Conservation (phyloP, 164 flowering plant genomes). For the Dillenia suffruticosa region DNA sequence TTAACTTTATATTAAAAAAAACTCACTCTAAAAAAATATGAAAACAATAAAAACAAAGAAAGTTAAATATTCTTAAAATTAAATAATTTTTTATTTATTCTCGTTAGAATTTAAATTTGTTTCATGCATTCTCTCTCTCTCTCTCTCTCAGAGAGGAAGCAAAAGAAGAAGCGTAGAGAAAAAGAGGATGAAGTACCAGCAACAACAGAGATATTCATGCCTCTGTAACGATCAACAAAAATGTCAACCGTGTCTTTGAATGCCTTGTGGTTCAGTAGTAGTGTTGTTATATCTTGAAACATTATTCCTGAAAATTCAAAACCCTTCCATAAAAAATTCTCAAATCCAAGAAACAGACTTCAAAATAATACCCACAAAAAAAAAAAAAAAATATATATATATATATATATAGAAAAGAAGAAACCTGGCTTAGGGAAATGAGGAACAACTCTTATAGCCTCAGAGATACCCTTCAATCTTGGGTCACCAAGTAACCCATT, state of each 20-base stretch:
- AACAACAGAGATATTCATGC: conserved; percentile 33
- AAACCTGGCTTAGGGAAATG: conserved; percentile 17
- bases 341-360: no score
- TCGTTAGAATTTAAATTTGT: no score
- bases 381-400: no score
- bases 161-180: background rate
- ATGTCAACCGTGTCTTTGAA: conserved; percentile 39
- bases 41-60: no score
- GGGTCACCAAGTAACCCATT: conserved; percentile 26
- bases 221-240: conserved; percentile 39
- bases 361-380: background rate
- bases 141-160: background rate
- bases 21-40: no score
- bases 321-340: background rate
- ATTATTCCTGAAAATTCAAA: conserved; percentile 17
- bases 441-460: conserved; percentile 24
- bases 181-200: conserved; percentile 23
- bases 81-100: no score
- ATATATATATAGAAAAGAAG: background rate
- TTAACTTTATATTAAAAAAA: no score
- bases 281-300: conserved; percentile 41
- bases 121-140: no score
- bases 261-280: conserved; percentile 31
- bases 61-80: no score
- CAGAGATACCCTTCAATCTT: conserved; percentile 21